phyloP scores from a whole-genome alignment of 2,329 filamentous ascomycete species.

The Colletotrichum orchidophilum region DNA sequence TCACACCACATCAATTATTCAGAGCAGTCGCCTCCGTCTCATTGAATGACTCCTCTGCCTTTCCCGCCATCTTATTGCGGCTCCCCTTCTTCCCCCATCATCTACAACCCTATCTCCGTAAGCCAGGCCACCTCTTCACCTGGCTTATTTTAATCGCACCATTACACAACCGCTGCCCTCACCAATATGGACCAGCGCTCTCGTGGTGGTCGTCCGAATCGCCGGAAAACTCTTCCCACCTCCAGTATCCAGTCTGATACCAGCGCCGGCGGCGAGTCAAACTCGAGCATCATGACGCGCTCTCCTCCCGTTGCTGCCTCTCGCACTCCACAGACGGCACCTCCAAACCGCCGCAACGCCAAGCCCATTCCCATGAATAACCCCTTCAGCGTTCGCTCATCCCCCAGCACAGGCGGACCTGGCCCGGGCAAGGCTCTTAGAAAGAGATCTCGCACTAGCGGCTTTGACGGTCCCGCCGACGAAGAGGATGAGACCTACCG shows the following conservation, averaged over 20 bases:
- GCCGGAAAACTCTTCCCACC: constrained; percentile 28
- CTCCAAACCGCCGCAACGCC: constrained; percentile 27
- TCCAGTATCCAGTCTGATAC: constrained; percentile 29
- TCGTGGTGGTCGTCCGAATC: constrained; percentile 22
- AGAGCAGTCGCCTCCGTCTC: not conserved
- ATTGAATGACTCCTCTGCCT: constrained; percentile 2
- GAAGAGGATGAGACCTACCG: constrained; percentile 60
- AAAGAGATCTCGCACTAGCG: constrained; percentile 30
- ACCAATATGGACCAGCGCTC: constrained; percentile 23
- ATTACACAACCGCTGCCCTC: not conserved
- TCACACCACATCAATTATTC: constrained; percentile 12
- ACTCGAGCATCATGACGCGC: constrained; percentile 28
- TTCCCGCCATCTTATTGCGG: constrained; percentile 3
- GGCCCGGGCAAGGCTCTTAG: constrained; percentile 24
- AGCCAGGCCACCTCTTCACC: not conserved
- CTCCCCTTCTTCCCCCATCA: not conserved
- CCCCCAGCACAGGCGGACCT: constrained; percentile 13
- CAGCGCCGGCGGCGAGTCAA: constrained; percentile 21
- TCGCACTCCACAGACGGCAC: constrained; percentile 34
- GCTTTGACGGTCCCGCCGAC: constrained; percentile 37
- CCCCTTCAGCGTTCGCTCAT: constrained; percentile 22
- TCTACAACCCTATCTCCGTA: not conserved
- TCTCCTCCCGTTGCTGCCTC: constrained; percentile 26
- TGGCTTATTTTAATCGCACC: not conserved
- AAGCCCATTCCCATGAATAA: constrained; percentile 22